Conservation (phyloP, 176 grass and related monocot genomes). For the Rhynchospora tenuis region DNA sequence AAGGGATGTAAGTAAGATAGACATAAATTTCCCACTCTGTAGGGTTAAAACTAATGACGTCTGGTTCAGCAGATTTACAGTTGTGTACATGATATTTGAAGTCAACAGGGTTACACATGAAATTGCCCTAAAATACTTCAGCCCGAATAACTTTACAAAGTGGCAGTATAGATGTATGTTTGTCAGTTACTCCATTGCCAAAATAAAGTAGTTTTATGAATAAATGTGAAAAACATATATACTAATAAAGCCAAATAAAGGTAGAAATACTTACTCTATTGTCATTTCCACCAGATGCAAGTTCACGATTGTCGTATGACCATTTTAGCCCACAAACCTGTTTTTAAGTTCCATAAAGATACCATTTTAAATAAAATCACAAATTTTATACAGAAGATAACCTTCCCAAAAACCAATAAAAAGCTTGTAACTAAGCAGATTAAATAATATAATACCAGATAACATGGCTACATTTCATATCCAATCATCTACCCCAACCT, state of each 20-base stretch:
- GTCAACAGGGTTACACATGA: not conserved
- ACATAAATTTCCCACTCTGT: not conserved
- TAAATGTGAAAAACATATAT: not conserved
- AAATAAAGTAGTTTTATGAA: not conserved
- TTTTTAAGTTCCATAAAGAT: not conserved
- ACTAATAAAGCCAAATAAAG: not conserved
- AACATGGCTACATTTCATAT: not conserved
- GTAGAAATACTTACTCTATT: slow-evolving; percentile 50
- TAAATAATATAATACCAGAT: not conserved
- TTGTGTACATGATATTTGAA: not conserved
- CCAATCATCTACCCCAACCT: not conserved
- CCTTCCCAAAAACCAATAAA: not conserved
- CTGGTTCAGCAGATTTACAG: not conserved
- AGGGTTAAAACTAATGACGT: not conserved
- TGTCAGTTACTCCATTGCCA: not conserved
- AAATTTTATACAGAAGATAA: not conserved
- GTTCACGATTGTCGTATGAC: slow-evolving; percentile 92
- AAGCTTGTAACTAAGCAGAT: not conserved
- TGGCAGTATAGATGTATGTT: not conserved
- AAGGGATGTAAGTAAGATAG: not conserved
- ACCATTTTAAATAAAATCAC: not conserved
- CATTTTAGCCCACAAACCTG: slow-evolving; percentile 97
- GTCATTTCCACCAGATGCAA: slow-evolving; percentile 95
- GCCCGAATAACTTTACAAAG: not conserved
- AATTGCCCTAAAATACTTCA: not conserved